These are phyloP conservation scores for Candida chauliodis DNA, from an alignment of 805 yeast species.

Conservation along the genomic window DNA sequence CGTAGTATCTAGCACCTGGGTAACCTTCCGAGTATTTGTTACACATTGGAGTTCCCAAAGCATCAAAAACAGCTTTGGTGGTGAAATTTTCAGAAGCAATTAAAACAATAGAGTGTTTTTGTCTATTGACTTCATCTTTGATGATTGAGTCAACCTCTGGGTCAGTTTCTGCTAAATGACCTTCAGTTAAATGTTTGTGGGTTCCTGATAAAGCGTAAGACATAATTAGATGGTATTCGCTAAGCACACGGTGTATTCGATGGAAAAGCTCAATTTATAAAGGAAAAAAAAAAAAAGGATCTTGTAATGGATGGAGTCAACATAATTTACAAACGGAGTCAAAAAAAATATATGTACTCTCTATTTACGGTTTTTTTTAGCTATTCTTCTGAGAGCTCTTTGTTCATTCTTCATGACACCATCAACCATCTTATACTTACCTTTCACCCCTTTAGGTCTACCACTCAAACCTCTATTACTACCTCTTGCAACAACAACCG, in stretches of 20 bases:
- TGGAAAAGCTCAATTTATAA: no score
- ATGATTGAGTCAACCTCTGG: constrained; percentile 83
- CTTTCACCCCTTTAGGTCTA: constrained; percentile 95
- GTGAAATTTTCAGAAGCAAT: constrained; percentile 97
- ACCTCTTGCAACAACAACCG: constrained; percentile 86
- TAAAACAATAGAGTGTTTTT: constrained; percentile 84
- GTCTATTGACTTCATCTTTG: constrained; percentile 75
- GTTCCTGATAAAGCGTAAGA: constrained; percentile 17
- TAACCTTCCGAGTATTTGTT: constrained; percentile 98
- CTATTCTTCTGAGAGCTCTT: constrained; percentile 85
- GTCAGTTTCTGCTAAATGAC: constrained; percentile 65
- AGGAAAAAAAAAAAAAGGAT: background rate
- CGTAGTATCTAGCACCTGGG: constrained; percentile 97
- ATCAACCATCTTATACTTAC: constrained; percentile 99
- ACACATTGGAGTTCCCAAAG: constrained; percentile 93
- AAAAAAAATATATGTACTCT: background rate
- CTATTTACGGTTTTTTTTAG: constrained; percentile 73
- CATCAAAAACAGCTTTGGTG: constrained; percentile 89
- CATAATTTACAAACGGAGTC: background rate
- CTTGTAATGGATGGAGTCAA: background rate
- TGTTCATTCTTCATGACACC: constrained; percentile 97
- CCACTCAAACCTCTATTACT: constrained; percentile 82
- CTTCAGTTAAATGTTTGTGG: constrained; percentile 54
- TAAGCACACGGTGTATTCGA: constrained; percentile 1
- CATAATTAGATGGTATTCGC: constrained; percentile 4